A percentile compares a stretch with the other conserved stretches of the same genome.
Conservation (phyloP, 768 basidiomycete species). For the Boletellus sp. region DNA sequence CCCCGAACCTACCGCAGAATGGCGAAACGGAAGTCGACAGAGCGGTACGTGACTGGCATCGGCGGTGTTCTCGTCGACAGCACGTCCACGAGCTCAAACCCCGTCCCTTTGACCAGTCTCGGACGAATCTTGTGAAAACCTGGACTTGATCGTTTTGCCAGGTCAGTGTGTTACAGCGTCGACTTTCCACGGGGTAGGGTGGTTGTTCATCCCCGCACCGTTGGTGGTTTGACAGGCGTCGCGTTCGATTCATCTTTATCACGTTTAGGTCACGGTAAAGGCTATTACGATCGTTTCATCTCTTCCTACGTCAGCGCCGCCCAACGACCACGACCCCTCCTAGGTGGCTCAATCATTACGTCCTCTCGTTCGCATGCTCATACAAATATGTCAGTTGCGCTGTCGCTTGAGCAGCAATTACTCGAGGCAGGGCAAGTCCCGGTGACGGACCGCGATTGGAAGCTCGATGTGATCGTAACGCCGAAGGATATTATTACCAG, state of each 20-base stretch:
- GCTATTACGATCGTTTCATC: constrained; percentile 78
- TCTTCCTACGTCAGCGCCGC: constrained; percentile 44
- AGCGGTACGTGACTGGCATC: constrained; percentile 43
- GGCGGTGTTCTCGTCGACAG: background rate
- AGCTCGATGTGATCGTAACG: constrained; percentile 58
- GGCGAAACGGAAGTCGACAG: constrained; percentile 42
- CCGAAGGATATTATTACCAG: constrained; percentile 36
- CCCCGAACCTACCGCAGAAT: constrained; percentile 53
- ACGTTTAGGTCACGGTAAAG: constrained; percentile 79
- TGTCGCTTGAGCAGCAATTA: constrained; percentile 63
- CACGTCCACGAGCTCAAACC: constrained; percentile 1
- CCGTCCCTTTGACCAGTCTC: constrained; percentile 17
- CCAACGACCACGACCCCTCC: constrained; percentile 46
- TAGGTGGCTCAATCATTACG: constrained; percentile 45
- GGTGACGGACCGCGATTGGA: constrained; percentile 55
- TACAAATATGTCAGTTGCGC: constrained; percentile 45
- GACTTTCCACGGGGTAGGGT: constrained; percentile 6
- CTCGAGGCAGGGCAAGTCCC: constrained; percentile 52
- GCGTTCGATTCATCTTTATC: constrained; percentile 69
- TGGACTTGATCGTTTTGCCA: constrained; percentile 68
- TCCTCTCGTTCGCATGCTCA: constrained; percentile 14
- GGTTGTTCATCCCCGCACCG: constrained; percentile 7
- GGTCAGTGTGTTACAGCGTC: constrained; percentile 38
- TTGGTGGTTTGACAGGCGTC: constrained; percentile 44
- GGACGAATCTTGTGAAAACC: constrained; percentile 34